Percentiles rank a stretch among this genome's conserved stretches.
phyloP scores from a whole-genome alignment of 495 filamentous ascomycete genomes.

The Hyaloscypha bicolor region DNA sequence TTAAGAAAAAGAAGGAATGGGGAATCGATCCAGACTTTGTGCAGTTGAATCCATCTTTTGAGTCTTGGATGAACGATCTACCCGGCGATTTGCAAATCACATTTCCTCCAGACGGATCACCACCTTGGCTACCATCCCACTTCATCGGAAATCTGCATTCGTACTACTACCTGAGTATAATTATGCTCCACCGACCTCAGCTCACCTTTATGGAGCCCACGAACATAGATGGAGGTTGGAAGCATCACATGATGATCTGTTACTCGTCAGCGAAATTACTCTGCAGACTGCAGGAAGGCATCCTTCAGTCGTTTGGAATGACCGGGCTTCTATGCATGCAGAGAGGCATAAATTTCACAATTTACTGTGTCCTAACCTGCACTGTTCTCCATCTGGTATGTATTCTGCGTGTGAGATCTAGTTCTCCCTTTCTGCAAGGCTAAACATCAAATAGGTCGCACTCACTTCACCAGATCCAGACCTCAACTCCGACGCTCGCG shows the following conservation, averaged over 20 bases:
- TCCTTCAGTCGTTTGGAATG: slow-evolving; percentile 75
- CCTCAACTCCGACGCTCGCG: slow-evolving; percentile 79
- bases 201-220: slow-evolving; percentile 75
- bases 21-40: slow-evolving; percentile 83
- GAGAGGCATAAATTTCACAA: slow-evolving; percentile 92
- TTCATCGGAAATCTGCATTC: slow-evolving; percentile 92
- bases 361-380: slow-evolving; percentile 89
- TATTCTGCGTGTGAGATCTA: slow-evolving; percentile 10
- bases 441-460: slow-evolving; percentile 64
- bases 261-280: slow-evolving; percentile 86
- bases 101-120: slow-evolving; percentile 76
- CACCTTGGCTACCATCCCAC: slow-evolving; percentile 86
- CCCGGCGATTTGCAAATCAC: slow-evolving; percentile 78
- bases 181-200: slow-evolving; percentile 89
- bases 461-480: slow-evolving; percentile 93
- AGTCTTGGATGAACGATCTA: slow-evolving; percentile 74
- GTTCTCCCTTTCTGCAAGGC: neutral
- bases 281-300: slow-evolving; percentile 87
- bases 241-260: slow-evolving; percentile 81
- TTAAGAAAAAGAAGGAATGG: slow-evolving; percentile 86
- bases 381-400: slow-evolving; percentile 94
- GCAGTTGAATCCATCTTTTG: slow-evolving; percentile 72
- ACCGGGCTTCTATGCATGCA: slow-evolving; percentile 90
- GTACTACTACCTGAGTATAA: slow-evolving; percentile 85
- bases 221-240: slow-evolving; percentile 77